Evolutionary conservation across 2,329 filamentous ascomycete species (phyloP).

Genomic region (Fonsecaea multimorphosa): DNA sequence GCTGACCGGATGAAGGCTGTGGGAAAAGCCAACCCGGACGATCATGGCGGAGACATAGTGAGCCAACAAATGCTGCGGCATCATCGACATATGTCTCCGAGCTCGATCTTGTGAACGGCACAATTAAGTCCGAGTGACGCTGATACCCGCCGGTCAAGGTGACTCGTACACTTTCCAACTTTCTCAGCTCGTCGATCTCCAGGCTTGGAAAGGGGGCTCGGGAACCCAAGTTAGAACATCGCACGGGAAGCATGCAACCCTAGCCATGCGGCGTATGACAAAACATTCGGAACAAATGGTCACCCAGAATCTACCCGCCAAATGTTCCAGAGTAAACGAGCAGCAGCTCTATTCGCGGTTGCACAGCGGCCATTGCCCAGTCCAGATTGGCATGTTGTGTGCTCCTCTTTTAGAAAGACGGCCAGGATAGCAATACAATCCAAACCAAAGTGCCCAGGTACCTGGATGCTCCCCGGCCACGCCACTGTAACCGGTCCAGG

Average conservation of each 20-base stretch:
- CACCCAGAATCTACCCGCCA: too few relatives aligned
- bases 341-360: background rate
- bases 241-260: slow-evolving; percentile 5
- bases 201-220: background rate
- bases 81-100: slow-evolving; percentile 2
- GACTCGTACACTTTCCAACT: slow-evolving; percentile 12
- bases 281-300: background rate
- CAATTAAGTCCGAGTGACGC: slow-evolving; percentile 23
- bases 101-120: slow-evolving; percentile 1
- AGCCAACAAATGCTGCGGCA: too few relatives aligned
- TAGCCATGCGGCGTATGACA: slow-evolving; percentile 7
- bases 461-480: background rate
- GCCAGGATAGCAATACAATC: background rate
- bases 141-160: background rate
- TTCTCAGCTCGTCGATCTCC: slow-evolving; percentile 19
- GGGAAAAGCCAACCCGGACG: background rate
- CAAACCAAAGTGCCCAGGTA: too few relatives aligned
- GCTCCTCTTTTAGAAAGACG: background rate
- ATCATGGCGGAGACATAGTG: slow-evolving; percentile 5
- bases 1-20: slow-evolving; percentile 12
- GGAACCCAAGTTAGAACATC: slow-evolving; percentile 9
- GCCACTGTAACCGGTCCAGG: background rate
- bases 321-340: slow-evolving; percentile 1
- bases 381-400: background rate
- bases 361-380: background rate